Percentiles rank a stretch among this genome's conserved stretches.
Conservation (phyloP, 179 eudicot genomes). For the Beta lomatogona region DNA sequence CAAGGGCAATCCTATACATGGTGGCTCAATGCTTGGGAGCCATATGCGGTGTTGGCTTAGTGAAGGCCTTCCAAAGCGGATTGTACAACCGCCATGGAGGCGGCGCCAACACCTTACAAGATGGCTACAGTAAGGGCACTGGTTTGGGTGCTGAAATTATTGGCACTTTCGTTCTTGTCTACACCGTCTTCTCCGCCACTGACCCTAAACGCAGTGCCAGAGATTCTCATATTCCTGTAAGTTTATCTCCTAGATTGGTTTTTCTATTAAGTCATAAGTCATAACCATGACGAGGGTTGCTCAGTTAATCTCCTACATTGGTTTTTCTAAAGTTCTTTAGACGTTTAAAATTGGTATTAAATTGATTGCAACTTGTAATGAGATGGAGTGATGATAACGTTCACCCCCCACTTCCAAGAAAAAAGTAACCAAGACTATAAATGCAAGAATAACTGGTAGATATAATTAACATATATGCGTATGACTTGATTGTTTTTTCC, state of each 20-base stretch:
- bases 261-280: too few relatives aligned
- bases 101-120: slow-evolving; percentile 54
- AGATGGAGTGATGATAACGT: too few relatives aligned
- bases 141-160: slow-evolving; percentile 22
- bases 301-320: too few relatives aligned
- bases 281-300: too few relatives aligned
- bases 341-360: too few relatives aligned
- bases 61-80: slow-evolving; percentile 56
- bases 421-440: too few relatives aligned
- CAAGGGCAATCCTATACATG: slow-evolving; percentile 54
- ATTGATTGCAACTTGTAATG: too few relatives aligned
- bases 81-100: slow-evolving; percentile 48
- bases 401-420: too few relatives aligned
- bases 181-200: slow-evolving; percentile 58
- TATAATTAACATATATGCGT: background rate
- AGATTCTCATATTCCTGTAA: slow-evolving; percentile 68
- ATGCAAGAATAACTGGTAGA: background rate
- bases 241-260: slow-evolving; percentile 15
- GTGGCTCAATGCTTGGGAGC: slow-evolving; percentile 65
- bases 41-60: slow-evolving; percentile 61
- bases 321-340: too few relatives aligned
- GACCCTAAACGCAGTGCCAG: slow-evolving; percentile 68
- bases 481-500: background rate
- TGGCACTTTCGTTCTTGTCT: slow-evolving; percentile 19
- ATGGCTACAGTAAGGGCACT: slow-evolving; percentile 52